Conservation (phyloP, 148 eudicot genomes). For the Suaeda aralocaspica region DNA sequence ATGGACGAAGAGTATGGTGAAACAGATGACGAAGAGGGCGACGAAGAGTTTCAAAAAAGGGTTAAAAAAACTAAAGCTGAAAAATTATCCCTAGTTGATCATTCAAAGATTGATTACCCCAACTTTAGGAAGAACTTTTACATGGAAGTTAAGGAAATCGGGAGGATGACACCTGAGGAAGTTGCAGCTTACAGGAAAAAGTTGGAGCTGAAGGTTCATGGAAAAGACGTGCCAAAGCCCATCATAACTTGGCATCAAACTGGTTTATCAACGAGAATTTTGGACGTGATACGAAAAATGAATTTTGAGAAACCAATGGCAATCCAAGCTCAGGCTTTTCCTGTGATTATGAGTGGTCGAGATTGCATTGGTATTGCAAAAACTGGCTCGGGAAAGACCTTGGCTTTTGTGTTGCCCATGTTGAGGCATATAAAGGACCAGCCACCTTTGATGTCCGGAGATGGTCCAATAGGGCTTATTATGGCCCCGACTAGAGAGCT, state of each 20-base stretch:
- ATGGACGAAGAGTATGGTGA: conserved; percentile 46
- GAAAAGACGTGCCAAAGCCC: conserved; percentile 82
- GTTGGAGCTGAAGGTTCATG: conserved; percentile 68
- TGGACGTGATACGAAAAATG: conserved; percentile 65
- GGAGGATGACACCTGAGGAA: conserved; percentile 63
- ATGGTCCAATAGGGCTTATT: conserved; percentile 77
- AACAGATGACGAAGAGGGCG: conserved; percentile 71
- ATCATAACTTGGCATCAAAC: conserved; percentile 79
- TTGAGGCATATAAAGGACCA: conserved; percentile 81
- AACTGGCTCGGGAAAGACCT: conserved; percentile 82
- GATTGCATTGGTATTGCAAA: conserved; percentile 86
- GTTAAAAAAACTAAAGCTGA: conserved; percentile 84
- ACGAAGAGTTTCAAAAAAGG: conserved; percentile 77
- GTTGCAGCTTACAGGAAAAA: conserved; percentile 55
- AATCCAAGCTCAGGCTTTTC: conserved; percentile 83
- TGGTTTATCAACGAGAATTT: conserved; percentile 58
- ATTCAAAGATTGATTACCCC: conserved; percentile 72
- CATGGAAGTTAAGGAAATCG: conserved; percentile 68
- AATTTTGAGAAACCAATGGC: conserved; percentile 78
- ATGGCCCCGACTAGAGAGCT: conserved; percentile 91
- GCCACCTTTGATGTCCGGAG: conserved; percentile 71
- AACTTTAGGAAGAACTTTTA: conserved; percentile 67
- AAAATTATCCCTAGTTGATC: conserved; percentile 68
- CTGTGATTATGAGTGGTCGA: conserved; percentile 80
- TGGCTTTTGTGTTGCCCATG: conserved; percentile 87